A percentile compares a stretch with the other conserved stretches of the same genome.
These are phyloP conservation scores for Colletotrichum simmondsii DNA, from an alignment of 2,329 filamentous ascomycete species.

Conservation along the genomic window DNA sequence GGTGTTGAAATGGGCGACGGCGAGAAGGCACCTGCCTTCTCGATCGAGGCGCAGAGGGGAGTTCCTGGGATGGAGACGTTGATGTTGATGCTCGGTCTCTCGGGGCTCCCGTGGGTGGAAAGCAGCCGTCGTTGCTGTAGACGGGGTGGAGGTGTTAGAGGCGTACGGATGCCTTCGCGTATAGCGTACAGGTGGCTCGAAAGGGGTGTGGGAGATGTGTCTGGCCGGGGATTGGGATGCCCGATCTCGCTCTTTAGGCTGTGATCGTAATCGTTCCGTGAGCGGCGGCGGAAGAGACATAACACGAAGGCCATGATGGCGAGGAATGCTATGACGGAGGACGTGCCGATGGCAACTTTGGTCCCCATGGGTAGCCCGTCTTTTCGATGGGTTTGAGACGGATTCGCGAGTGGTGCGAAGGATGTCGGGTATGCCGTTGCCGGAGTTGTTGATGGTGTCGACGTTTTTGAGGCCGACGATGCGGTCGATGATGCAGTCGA, in stretches of 20 bases:
- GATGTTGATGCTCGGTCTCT: background rate
- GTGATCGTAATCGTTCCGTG: conserved; percentile 34
- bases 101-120: conserved; percentile 38
- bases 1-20: conserved; percentile 47
- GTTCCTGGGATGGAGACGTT: background rate
- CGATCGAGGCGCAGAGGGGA: background rate
- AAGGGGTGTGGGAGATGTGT: conserved; percentile 53
- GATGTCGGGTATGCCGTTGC: background rate
- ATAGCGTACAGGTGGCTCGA: conserved; percentile 50
- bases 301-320: conserved; percentile 49
- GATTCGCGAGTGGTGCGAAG: background rate
- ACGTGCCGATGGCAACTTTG: conserved; percentile 58
- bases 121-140: conserved; percentile 59
- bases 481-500: background rate
- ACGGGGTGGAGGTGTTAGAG: conserved; percentile 58
- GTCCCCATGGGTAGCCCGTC: conserved; percentile 48
- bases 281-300: conserved; percentile 49
- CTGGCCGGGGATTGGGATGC: conserved; percentile 36
- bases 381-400: background rate
- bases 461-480: background rate
- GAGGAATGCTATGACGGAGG: conserved; percentile 51
- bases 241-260: conserved; percentile 36
- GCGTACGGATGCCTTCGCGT: conserved; percentile 35
- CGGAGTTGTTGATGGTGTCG: background rate
- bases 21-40: conserved; percentile 41